Conservation (phyloP, 352 stramenopile genomes). For the Phytophthora parvispora region DNA sequence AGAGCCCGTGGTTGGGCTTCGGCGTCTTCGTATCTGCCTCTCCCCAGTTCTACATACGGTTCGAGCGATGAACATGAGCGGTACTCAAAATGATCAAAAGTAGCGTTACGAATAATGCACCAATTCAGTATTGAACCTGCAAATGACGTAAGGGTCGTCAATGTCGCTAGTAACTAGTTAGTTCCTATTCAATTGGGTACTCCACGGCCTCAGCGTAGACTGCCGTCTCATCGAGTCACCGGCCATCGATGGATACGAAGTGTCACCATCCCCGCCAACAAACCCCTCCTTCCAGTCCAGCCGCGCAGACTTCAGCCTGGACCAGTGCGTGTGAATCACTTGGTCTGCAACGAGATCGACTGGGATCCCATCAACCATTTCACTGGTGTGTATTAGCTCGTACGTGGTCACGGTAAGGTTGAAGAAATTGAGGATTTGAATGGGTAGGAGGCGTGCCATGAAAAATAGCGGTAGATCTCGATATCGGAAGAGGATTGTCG, state of each 20-base stretch:
- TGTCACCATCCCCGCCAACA: slow-evolving; percentile 23
- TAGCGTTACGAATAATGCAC: too few species aligned
- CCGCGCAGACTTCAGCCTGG: slow-evolving; percentile 27
- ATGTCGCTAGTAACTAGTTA: too few species aligned
- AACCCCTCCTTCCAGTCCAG: slow-evolving; percentile 13
- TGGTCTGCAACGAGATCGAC: slow-evolving; percentile 35
- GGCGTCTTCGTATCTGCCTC: too few species aligned
- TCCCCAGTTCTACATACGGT: too few species aligned
- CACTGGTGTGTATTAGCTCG: slow-evolving; percentile 23
- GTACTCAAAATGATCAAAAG: too few species aligned
- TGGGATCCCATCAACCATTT: slow-evolving; percentile 19
- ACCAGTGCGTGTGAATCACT: slow-evolving; percentile 43
- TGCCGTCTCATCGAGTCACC: slow-evolving; percentile 5
- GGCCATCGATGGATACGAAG: slow-evolving; percentile 14
- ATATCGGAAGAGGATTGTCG: slow-evolving; percentile 44
- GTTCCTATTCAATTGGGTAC: too few species aligned
- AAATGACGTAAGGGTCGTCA: too few species aligned
- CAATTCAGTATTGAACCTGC: too few species aligned
- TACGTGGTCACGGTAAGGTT: slow-evolving; percentile 46
- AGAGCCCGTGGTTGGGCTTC: too few species aligned
- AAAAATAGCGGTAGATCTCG: slow-evolving; percentile 39
- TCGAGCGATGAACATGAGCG: too few species aligned
- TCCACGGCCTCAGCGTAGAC: too few species aligned
- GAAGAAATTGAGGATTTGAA: slow-evolving; percentile 39
- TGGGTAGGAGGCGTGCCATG: slow-evolving; percentile 28